Evolutionary conservation across 108 stramenopile genomes (phyloP), one percentile per base, ranked within the genome.

Genomic region (Stephanodiscus minutulus): DNA sequence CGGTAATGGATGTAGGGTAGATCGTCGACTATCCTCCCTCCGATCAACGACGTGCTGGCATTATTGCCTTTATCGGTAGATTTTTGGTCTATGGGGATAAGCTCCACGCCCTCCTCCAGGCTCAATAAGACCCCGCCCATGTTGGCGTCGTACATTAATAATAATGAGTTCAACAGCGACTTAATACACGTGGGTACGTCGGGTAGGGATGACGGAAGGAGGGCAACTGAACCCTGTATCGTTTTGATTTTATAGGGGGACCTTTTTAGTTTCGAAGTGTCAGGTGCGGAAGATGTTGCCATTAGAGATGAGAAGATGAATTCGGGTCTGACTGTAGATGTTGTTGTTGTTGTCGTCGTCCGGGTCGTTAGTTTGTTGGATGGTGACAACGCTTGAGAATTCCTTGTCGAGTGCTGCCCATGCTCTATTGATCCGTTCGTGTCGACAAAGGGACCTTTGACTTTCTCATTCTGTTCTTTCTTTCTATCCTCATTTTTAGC

Each of bases 21-120:
- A 70, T 80, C 79, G 66, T 80, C 79, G 2, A 73, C 46, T 44
- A 80, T 73, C 33, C 72, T 68, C 15, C 79, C 79, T 10, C 79
- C 79, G 20, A 80, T 24, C 0, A 69, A 35, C 12, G 43, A 13
- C 49, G 18, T 55, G n/a, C 47, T 28, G n/a, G 17, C 56, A 13
- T 37, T 7, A 24, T 49, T 61, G 1, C 31, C 49, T 22, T 24
- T 25, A 35, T 18, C 28, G 17, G 20, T 48, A 35, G 35, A 24
- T 56, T 43, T 46, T 15, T 27, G 56, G 28, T 57, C 58, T 15
- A 79, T 55, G 24, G 79, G 72, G 11, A 80, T 35, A 5, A 80
- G 48, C 59, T 61, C 64, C 20, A 72, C 62, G 18, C 50, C 54
- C 31, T 69, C 67, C 50, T 80, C 72, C 48, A 80, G 68, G 43